These are phyloP conservation scores for Nitzschia inconspicua DNA, from an alignment of 108 stramenopile species.

Conservation along the genomic window DNA sequence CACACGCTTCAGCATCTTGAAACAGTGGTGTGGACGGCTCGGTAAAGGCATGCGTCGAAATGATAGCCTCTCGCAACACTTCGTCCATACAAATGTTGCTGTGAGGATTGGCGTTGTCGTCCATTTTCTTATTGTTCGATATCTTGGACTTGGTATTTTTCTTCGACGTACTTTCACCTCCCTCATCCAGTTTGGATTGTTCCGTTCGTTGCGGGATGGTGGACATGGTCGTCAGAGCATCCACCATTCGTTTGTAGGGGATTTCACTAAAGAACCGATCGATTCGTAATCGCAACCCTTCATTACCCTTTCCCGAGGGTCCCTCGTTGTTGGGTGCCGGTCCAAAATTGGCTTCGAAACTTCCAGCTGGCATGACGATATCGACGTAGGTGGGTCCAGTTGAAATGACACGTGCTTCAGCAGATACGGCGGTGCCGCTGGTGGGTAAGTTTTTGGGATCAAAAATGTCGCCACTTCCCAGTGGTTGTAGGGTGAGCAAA, in stretches of 20 bases:
- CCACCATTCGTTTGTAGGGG: constrained; percentile 82
- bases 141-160: background rate
- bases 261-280: constrained; percentile 84
- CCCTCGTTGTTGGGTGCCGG: constrained; percentile 63
- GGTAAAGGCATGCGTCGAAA: constrained; percentile 64
- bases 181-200: background rate
- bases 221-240: constrained; percentile 66
- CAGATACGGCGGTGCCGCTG: constrained; percentile 44
- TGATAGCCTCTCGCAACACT: constrained; percentile 62
- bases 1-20: constrained; percentile 36
- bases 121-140: constrained; percentile 1
- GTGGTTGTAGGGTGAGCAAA: constrained; percentile 72
- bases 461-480: constrained; percentile 82
- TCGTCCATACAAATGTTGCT: constrained; percentile 72
- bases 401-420: constrained; percentile 68
- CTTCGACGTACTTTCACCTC: background rate
- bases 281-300: constrained; percentile 55
- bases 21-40: constrained; percentile 40
- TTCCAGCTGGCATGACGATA: constrained; percentile 62
- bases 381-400: constrained; percentile 78
- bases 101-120: constrained; percentile 5
- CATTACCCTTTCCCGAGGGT: constrained; percentile 50
- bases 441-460: constrained; percentile 48
- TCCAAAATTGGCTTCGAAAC: constrained; percentile 73
- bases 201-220: constrained; percentile 44